Evolutionary conservation across 306 rosid species (phyloP).

Genomic region (Erythrophleum fordii): DNA sequence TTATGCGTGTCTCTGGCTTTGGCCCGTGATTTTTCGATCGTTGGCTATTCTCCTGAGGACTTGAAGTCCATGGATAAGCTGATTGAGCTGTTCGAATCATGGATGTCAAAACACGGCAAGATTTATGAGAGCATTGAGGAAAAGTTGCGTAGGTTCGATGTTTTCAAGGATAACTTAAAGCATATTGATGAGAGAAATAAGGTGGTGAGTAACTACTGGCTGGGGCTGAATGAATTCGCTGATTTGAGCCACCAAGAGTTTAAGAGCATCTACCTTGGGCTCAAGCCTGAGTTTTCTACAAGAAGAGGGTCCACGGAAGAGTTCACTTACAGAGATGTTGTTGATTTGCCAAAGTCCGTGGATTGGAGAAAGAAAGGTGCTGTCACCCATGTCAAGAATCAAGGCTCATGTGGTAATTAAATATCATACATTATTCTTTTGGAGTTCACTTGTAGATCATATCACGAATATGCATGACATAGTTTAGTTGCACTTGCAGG

Average conservation of each 20-base stretch:
- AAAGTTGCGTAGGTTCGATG: slow-evolving; percentile 65
- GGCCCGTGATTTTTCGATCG: slow-evolving; percentile 61
- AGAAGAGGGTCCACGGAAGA: slow-evolving; percentile 47
- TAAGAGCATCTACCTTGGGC: slow-evolving; percentile 49
- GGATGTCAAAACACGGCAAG: slow-evolving; percentile 69
- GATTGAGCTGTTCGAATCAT: slow-evolving; percentile 60
- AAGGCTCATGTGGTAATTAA: slow-evolving; percentile 73
- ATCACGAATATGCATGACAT: not conserved
- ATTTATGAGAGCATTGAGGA: slow-evolving; percentile 64
- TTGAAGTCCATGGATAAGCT: slow-evolving; percentile 64
- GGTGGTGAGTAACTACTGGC: slow-evolving; percentile 62
- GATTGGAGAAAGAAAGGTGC: slow-evolving; percentile 89
- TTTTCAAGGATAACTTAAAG: slow-evolving; percentile 67
- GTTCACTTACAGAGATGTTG: slow-evolving; percentile 48
- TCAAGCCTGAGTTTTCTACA: slow-evolving; percentile 42
- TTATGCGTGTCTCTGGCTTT: slow-evolving; percentile 28
- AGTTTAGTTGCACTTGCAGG: slow-evolving; percentile 44
- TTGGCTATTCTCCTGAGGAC: slow-evolving; percentile 68
- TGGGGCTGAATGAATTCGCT: slow-evolving; percentile 74
- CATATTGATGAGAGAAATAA: slow-evolving; percentile 67
- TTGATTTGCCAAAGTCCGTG: slow-evolving; percentile 66
- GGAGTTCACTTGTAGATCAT: not conserved
- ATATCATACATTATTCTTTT: too few relatives aligned
- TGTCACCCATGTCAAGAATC: slow-evolving; percentile 65
- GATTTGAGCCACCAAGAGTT: slow-evolving; percentile 74